phyloP scores from a whole-genome alignment of 2,329 filamentous ascomycete species.

The Capronia americana region DNA sequence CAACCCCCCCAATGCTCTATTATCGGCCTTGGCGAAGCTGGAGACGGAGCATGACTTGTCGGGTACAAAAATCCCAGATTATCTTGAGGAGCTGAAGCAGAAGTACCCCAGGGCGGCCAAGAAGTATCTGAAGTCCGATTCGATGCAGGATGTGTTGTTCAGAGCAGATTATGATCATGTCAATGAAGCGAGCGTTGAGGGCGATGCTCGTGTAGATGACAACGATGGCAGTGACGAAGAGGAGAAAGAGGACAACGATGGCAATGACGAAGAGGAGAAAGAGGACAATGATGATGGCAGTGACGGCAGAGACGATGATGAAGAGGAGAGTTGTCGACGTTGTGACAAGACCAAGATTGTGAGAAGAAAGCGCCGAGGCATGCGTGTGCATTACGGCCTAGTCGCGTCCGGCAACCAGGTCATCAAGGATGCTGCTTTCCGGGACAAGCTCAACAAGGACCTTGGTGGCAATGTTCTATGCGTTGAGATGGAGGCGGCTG shows the following conservation, averaged over 20 bases:
- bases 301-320: neutral
- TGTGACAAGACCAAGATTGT: slow-evolving; percentile 2
- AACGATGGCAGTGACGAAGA: neutral
- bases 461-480: slow-evolving; percentile 20
- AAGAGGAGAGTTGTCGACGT: neutral
- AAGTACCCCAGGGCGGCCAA: neutral
- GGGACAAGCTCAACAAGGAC: slow-evolving; percentile 18
- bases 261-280: neutral
- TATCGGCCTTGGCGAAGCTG: neutral
- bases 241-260: neutral
- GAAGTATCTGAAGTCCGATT: neutral
- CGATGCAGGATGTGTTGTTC: neutral
- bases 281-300: neutral
- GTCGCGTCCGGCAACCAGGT: slow-evolving; percentile 21
- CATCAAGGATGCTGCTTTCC: slow-evolving; percentile 20
- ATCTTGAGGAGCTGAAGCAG: neutral
- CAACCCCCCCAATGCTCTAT: neutral
- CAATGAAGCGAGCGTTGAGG: neutral
- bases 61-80: neutral
- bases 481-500: slow-evolving; percentile 32
- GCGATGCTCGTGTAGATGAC: neutral
- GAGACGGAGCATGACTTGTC: neutral
- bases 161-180: neutral
- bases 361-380: neutral
- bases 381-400: slow-evolving; percentile 18